Conservation (phyloP, 331 rosid species). For the Acacia pycnantha region DNA sequence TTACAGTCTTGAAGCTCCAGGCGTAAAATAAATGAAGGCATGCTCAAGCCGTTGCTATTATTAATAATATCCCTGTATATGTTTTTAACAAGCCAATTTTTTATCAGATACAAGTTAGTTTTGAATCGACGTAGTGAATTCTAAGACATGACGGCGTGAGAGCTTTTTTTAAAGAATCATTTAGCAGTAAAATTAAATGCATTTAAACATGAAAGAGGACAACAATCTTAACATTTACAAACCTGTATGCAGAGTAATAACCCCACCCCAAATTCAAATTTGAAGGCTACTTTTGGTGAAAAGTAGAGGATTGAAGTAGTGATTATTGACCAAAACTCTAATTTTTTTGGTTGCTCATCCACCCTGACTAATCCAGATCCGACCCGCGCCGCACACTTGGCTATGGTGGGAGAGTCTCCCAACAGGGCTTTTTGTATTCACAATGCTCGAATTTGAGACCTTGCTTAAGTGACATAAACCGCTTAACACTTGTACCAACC, state of each 20-base stretch:
- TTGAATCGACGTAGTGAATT: not conserved
- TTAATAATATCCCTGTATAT: not conserved
- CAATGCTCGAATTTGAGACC: no score
- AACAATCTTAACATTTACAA: not conserved
- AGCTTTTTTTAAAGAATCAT: not conserved
- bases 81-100: not conserved
- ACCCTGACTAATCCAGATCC: no score
- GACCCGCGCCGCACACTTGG: no score
- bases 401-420: no score
- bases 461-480: no score
- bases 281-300: not conserved
- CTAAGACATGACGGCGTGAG: no score
- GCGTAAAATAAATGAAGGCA: not conserved
- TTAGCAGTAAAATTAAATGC: not conserved
- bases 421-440: no score
- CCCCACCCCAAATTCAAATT: not conserved
- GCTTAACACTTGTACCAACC: no score
- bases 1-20: not conserved
- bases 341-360: no score
- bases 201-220: not conserved
- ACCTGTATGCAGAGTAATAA: not conserved
- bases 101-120: not conserved
- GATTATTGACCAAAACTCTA: not conserved
- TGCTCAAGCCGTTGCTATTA: not conserved
- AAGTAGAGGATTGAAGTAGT: not conserved